Evolutionary conservation across 164 flowering plant species (phyloP).

Genomic region (Litsea cubeba): DNA sequence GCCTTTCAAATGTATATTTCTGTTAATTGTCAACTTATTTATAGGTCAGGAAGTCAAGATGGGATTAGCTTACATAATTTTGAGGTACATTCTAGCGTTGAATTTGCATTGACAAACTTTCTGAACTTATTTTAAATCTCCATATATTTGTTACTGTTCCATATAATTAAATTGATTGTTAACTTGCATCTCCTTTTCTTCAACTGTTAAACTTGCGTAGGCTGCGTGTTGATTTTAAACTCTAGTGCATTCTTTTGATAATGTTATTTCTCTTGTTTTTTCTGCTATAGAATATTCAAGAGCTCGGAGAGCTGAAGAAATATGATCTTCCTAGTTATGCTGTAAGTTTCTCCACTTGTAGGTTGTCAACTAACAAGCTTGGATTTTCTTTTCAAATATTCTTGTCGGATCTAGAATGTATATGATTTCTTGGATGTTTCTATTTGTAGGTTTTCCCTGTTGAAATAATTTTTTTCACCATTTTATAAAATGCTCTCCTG

Average conservation of each 20-base stretch:
- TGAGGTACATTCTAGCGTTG: too few relatives aligned
- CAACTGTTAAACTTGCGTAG: neutral
- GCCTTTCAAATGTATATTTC: neutral
- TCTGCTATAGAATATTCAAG: slow-evolving; percentile 29
- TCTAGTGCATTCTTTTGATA: neutral
- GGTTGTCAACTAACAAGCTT: neutral
- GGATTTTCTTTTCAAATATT: neutral
- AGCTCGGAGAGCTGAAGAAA: slow-evolving; percentile 31
- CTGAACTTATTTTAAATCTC: too few relatives aligned
- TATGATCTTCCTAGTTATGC: slow-evolving; percentile 76
- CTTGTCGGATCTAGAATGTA: too few relatives aligned
- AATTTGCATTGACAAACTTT: too few relatives aligned
- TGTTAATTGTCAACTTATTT: slow-evolving; percentile 1
- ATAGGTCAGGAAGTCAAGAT: slow-evolving; percentile 34
- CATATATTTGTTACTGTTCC: too few relatives aligned
- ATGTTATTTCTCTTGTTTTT: neutral
- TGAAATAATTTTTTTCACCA: too few relatives aligned
- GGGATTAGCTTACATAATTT: slow-evolving; percentile 5
- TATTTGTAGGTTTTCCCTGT: too few relatives aligned
- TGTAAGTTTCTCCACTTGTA: slow-evolving; percentile 40
- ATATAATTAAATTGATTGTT: too few relatives aligned
- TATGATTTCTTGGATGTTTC: too few relatives aligned
- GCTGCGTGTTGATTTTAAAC: neutral
- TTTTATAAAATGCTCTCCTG: too few relatives aligned
- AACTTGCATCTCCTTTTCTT: too few relatives aligned